Percentiles rank a stretch among this genome's conserved stretches.
Evolutionary conservation across 192 early-diverging fungal species (phyloP).

Genomic region (Backusella morwellensis): DNA sequence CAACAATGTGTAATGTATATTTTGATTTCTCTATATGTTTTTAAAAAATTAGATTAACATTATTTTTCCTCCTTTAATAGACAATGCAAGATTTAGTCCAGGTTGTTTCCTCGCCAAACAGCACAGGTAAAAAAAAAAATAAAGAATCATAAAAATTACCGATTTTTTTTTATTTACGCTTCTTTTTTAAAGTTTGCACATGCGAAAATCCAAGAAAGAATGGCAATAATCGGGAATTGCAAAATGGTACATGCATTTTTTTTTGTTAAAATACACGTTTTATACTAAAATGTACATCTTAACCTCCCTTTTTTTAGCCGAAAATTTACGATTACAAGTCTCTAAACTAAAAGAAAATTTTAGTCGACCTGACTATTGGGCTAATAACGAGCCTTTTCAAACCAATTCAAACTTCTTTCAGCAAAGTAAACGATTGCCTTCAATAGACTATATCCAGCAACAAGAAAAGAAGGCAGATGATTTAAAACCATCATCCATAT

Average conservation of each 20-base stretch:
- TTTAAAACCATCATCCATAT: background rate
- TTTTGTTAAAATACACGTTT: background rate
- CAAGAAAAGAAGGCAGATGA: background rate
- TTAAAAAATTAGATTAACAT: background rate
- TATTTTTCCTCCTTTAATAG: constrained; percentile 1
- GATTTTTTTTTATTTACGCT: background rate
- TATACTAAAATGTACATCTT: background rate
- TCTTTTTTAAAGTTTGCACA: background rate
- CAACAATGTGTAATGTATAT: constrained; percentile 19
- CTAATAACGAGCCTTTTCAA: background rate
- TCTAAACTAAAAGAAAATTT: constrained; percentile 6
- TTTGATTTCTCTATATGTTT: background rate
- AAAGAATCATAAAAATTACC: background rate
- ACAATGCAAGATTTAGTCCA: constrained; percentile 22
- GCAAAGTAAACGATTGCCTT: background rate
- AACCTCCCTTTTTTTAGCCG: background rate
- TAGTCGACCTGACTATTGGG: background rate
- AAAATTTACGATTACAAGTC: constrained; percentile 12
- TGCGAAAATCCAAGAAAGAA: background rate
- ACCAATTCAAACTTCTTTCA: background rate
- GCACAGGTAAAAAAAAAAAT: background rate
- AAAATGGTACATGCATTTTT: constrained; percentile 6
- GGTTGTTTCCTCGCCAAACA: background rate
- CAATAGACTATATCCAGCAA: background rate
- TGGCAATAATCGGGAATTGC: constrained; percentile 7